Evolutionary conservation across 2,329 filamentous ascomycete species (phyloP), one percentile per base, ranked within the genome.

Genomic region (Colletotrichum orbiculare): DNA sequence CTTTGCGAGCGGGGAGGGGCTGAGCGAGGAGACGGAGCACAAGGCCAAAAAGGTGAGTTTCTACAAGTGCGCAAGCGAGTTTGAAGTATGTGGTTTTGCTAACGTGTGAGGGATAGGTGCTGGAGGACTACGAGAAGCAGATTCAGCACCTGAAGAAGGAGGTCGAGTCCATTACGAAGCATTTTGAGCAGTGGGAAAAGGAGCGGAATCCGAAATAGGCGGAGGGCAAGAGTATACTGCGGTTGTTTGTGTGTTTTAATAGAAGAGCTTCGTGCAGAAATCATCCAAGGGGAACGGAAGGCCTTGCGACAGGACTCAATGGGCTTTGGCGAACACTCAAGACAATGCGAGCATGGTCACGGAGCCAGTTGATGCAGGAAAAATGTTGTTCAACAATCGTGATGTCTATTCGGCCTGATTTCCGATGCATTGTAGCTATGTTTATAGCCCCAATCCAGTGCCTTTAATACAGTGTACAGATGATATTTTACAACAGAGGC

Each of bases 51-150:
- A 93, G 85, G 91, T 92, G 76, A 71, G 84, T 35, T 52, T 38
- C 4, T n/a, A 25, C 25, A 25, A 25, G 25, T 8, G 8, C 7
- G 9, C 3, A 6, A 39, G 13, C 15, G 33, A 15, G n/a, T 11
- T 0, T 13, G 6, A 17, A 9, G 13, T 39, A 1, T 8, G 1
- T 42, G 5, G 9, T 12, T 11, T 5, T 65, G 64, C 68, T 71
- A 56, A 74, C 68, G 4, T 12, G 1, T 39, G 49, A 35, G 11
- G 9, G 12, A 43, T 37, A 93, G 91, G 90, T 95, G 50, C 78
- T 95, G 71, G 89, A 91, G 72, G 91, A 94, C 73, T 95, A 94
- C 75, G 90, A 94, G 75, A 91, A 89, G 75, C 92, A 95, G 79
- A 82, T 96, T 39, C 83, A 86, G 73, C 90, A 94, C 74, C 81